These are phyloP conservation scores for Tylopilus balloui DNA, from an alignment of 768 basidiomycete genomes.

Conservation along the genomic window DNA sequence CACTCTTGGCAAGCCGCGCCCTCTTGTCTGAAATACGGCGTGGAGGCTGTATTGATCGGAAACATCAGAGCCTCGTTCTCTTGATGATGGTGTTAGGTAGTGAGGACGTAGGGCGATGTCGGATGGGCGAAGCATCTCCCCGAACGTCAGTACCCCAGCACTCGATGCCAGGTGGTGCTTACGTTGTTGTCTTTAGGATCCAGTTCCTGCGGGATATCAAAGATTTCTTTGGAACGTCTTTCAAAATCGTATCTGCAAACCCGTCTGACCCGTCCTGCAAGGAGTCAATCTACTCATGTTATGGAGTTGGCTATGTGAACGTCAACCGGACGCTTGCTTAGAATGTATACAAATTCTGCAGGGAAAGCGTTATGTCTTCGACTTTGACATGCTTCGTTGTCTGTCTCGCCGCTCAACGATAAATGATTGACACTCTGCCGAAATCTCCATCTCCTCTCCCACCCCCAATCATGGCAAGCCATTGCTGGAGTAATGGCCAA, in stretches of 20 bases:
- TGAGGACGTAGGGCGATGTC: conserved; percentile 90
- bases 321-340: conserved; percentile 74
- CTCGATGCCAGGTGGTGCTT: neutral
- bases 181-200: conserved; percentile 49
- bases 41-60: conserved; percentile 88
- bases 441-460: conserved; percentile 62
- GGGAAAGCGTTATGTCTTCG: neutral
- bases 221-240: conserved; percentile 83
- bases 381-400: neutral
- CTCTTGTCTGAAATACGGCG: conserved; percentile 73
- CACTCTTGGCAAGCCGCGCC: conserved; percentile 70
- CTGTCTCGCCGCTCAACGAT: conserved; percentile 46
- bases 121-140: conserved; percentile 77
- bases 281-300: conserved; percentile 81
- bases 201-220: conserved; percentile 86
- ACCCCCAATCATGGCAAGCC: conserved; percentile 59
- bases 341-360: conserved; percentile 3
- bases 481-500: conserved; percentile 76
- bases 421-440: conserved; percentile 74
- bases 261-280: conserved; percentile 45
- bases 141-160: conserved; percentile 61
- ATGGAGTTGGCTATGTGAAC: conserved; percentile 90
- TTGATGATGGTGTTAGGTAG: conserved; percentile 95
- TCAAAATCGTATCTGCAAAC: conserved; percentile 77
- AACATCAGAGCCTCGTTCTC: conserved; percentile 82